Evolutionary conservation across 352 stramenopile genomes (phyloP).

Genomic region (Elongisporangium prolatum): DNA sequence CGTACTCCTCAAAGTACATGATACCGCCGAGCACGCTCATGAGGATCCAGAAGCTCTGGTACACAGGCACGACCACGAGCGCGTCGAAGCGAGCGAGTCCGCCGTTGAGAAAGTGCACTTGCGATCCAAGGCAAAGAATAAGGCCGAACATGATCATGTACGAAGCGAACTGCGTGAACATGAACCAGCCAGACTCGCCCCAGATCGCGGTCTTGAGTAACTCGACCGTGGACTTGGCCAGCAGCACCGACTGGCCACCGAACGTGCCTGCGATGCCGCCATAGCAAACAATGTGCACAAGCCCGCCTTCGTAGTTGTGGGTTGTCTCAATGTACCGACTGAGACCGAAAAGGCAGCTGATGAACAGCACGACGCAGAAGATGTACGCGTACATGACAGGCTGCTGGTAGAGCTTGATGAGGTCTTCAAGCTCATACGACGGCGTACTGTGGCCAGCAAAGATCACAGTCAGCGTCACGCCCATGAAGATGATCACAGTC

Average conservation of each 20-base stretch:
- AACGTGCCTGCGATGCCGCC: constrained; percentile 85
- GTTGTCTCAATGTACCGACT: constrained; percentile 71
- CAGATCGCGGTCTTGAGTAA: constrained; percentile 89
- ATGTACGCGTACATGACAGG: constrained; percentile 84
- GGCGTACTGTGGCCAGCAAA: constrained; percentile 85
- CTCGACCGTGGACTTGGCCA: constrained; percentile 89
- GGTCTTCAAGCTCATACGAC: constrained; percentile 81
- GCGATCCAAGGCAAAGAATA: constrained; percentile 60
- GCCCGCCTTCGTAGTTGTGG: constrained; percentile 55
- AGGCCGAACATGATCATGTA: constrained; percentile 80
- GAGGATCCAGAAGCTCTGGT: constrained; percentile 90
- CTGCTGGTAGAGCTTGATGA: constrained; percentile 79
- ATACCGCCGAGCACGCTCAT: constrained; percentile 88
- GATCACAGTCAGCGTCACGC: constrained; percentile 86
- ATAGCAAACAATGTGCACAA: constrained; percentile 87
- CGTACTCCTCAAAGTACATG: constrained; percentile 92
- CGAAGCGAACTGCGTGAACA: constrained; percentile 71
- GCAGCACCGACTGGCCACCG: constrained; percentile 83
- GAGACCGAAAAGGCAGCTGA: constrained; percentile 53
- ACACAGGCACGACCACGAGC: constrained; percentile 87
- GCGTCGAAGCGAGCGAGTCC: constrained; percentile 87
- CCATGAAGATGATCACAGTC: constrained; percentile 86
- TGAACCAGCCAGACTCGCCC: constrained; percentile 64
- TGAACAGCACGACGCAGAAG: constrained; percentile 63
- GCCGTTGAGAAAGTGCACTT: constrained; percentile 88